Evolutionary conservation across 106 monocot species (phyloP), one percentile per base, ranked within the genome.

Genomic region (Gastrodia elata): DNA sequence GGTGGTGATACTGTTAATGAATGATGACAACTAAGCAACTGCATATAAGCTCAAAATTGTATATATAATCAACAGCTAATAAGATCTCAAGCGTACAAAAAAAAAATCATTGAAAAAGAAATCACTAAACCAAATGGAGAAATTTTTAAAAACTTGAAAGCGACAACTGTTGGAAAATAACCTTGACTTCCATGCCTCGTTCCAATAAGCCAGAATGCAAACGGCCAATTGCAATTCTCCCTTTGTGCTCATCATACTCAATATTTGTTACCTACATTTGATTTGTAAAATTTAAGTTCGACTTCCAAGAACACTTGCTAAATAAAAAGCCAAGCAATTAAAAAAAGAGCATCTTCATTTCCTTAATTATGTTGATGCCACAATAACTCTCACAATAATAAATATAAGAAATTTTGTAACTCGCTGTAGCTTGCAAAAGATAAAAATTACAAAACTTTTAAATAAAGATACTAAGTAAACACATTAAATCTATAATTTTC

Each of bases 221-320:
- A 16, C 97, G 93, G 25, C 97, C 97, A 80, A 97, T 91, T 38
- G 97, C 97, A 80, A 97, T 97, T 74, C 88, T 85, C 26, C 97
- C 97, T 83, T 97, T 97, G 71, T 97, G 97, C 70, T 88, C 97
- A 36, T 97, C 97, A 80, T 97, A 97, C 59, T 93, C 97, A 15
- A 82, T 97, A 71, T 83, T 97, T 55, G 97, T 83, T 59, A 90
- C 97, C 97, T 97, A 74, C 68, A 79, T 43, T 61, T 79, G 64
- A 65, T 73, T 26, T 67, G 11, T 22, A 16, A 39, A 18, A 27
- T 37, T 61, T n/a, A 39, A 20, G 2, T 39, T 14, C 74, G n/a
- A 46, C 74, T 58, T 22, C 6, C 3, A 40, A 30, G 39, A 61
- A 30, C 15, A 74, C 14, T 10, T 20, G 6, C 6, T 37, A 33